phyloP scores from a whole-genome alignment of 2,329 filamentous ascomycete species.

The Venturia asperata region DNA sequence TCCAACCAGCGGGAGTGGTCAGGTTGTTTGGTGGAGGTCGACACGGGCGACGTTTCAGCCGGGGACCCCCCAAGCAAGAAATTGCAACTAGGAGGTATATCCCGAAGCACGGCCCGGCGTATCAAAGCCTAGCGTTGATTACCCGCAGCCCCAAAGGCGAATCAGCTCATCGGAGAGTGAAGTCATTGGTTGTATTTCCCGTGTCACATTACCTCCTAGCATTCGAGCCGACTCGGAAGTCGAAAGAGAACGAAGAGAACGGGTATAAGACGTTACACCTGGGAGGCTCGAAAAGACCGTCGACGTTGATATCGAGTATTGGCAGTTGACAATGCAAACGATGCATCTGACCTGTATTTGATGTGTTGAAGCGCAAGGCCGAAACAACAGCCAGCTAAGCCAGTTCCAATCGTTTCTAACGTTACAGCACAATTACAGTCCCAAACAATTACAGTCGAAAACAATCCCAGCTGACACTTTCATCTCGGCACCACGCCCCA shows the following conservation, averaged over 20 bases:
- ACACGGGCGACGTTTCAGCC: slow-evolving; percentile 4
- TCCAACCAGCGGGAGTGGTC: slow-evolving; percentile 1
- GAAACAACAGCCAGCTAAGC: neutral
- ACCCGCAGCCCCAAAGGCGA: neutral
- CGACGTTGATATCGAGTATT: too few relatives aligned
- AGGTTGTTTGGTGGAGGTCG: neutral
- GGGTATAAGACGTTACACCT: too few relatives aligned
- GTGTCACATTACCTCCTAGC: too few relatives aligned
- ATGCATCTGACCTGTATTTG: too few relatives aligned
- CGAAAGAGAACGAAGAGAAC: too few relatives aligned
- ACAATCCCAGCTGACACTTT: neutral
- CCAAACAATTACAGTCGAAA: too few relatives aligned
- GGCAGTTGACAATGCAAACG: too few relatives aligned
- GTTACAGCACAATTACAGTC: neutral
- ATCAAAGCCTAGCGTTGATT: neutral
- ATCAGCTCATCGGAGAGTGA: neutral
- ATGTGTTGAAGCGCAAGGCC: too few relatives aligned
- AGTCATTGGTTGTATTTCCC: too few relatives aligned
- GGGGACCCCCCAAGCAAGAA: neutral
- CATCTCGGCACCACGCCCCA: neutral
- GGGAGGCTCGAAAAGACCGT: too few relatives aligned
- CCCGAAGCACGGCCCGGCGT: neutral
- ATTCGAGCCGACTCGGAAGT: too few relatives aligned
- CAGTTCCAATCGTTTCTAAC: neutral
- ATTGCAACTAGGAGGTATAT: neutral